These are phyloP conservation scores for Osmanthus fragrans DNA, from an alignment of 257 asterid genomes.

Conservation along the genomic window DNA sequence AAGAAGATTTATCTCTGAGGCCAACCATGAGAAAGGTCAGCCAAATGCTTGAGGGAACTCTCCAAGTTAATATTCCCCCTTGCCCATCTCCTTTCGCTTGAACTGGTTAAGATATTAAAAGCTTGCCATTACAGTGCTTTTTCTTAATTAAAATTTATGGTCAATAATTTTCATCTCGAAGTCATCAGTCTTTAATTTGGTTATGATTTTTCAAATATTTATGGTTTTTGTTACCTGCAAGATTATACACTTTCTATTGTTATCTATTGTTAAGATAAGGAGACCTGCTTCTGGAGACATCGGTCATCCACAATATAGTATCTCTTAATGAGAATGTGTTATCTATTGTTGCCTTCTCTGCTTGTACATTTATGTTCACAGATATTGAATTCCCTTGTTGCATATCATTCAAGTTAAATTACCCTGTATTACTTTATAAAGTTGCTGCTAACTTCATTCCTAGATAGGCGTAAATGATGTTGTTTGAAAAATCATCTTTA, in stretches of 20 bases:
- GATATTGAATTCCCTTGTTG: neutral
- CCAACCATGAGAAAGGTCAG: constrained; percentile 50
- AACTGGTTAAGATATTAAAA: neutral
- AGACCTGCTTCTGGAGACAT: too few species aligned
- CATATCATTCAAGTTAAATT: neutral
- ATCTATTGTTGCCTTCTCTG: neutral
- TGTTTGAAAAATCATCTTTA: neutral
- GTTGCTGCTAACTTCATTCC: neutral
- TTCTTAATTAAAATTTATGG: neutral
- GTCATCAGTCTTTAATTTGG: neutral
- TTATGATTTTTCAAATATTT: neutral
- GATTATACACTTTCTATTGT: too few species aligned
- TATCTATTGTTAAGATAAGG: too few species aligned
- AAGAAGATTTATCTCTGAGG: constrained; percentile 52
- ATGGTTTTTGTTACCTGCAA: too few species aligned
- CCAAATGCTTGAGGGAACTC: constrained; percentile 68
- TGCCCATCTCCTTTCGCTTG: constrained; percentile 35
- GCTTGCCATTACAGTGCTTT: neutral
- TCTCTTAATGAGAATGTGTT: neutral
- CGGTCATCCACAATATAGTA: too few species aligned
- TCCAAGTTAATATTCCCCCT: constrained; percentile 45
- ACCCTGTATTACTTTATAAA: neutral
- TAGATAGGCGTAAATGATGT: neutral
- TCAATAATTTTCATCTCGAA: neutral
- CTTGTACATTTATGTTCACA: neutral